Conservation (phyloP, 2,329 filamentous ascomycete species). For the Fonsecaea pedrosoi region DNA sequence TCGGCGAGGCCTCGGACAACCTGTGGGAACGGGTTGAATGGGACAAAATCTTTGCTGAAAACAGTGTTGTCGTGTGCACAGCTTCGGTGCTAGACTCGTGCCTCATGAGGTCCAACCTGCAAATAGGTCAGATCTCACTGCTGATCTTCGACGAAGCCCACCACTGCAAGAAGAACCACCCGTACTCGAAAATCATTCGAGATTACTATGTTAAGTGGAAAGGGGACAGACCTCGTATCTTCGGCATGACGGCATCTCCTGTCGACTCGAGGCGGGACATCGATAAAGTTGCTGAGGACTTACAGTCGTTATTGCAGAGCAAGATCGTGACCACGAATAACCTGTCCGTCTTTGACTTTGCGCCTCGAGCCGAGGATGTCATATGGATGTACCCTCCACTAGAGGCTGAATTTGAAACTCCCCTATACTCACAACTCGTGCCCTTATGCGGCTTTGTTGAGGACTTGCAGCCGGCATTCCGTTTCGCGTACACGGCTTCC, state of each 20-base stretch:
- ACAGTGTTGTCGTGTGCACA: conserved; percentile 90
- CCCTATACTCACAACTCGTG: conserved; percentile 66
- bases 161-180: conserved; percentile 91
- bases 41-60: conserved; percentile 63
- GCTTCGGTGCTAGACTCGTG: conserved; percentile 83
- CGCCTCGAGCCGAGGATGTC: conserved; percentile 66
- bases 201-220: conserved; percentile 72
- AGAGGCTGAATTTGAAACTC: conserved; percentile 64
- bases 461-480: conserved; percentile 64
- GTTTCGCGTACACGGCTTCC: conserved; percentile 65
- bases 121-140: conserved; percentile 83
- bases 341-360: conserved; percentile 64
- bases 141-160: conserved; percentile 96
- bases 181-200: conserved; percentile 87
- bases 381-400: conserved; percentile 64
- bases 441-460: conserved; percentile 59
- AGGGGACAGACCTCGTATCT: conserved; percentile 71
- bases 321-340: conserved; percentile 80
- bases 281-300: conserved; percentile 67
- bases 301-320: conserved; percentile 79
- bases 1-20: conserved; percentile 70
- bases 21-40: conserved; percentile 66
- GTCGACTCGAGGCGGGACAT: conserved; percentile 83
- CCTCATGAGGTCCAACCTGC: conserved; percentile 78
- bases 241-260: conserved; percentile 97